A percentile compares a stretch with the other conserved stretches of the same genome.
phyloP scores from a whole-genome alignment of 2,329 filamentous ascomycete genomes.

The Colletotrichum ledebouriae region DNA sequence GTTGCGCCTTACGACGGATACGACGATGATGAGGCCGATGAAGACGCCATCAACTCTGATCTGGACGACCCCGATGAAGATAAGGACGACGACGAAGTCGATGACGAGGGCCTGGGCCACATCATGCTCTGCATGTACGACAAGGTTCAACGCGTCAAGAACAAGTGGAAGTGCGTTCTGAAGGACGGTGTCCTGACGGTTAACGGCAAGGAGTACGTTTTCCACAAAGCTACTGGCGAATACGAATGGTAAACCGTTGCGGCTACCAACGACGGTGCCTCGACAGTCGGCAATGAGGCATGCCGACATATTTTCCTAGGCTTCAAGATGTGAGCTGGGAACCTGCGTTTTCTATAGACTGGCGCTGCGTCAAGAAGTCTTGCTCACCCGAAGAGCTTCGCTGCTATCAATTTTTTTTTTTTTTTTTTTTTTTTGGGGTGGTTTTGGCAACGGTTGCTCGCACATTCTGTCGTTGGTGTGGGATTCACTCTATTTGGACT shows the following conservation, averaged over 20 bases:
- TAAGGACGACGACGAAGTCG: constrained; percentile 85
- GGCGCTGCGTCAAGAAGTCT: background rate
- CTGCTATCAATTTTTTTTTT: background rate
- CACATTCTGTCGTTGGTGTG: background rate
- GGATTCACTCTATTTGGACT: constrained; percentile 1
- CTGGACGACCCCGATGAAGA: constrained; percentile 95
- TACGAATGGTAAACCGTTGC: constrained; percentile 87
- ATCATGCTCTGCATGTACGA: constrained; percentile 99
- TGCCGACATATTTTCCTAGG: background rate
- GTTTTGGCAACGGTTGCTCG: constrained; percentile 1
- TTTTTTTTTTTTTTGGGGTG: no score
- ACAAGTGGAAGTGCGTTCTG: constrained; percentile 99
- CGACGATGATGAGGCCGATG: constrained; percentile 76
- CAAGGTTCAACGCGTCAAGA: constrained; percentile 99
- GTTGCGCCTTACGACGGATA: constrained; percentile 73
- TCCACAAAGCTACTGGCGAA: constrained; percentile 96
- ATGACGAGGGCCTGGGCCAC: constrained; percentile 85
- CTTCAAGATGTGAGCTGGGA: background rate
- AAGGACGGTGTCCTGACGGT: constrained; percentile 97
- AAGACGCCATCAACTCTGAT: constrained; percentile 98
- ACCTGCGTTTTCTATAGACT: constrained; percentile 11
- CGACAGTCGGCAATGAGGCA: background rate
- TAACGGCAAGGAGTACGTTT: constrained; percentile 95
- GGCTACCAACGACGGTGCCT: background rate
- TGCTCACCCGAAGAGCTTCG: background rate